These are phyloP conservation scores for Paratrypanosoma confusum DNA, from an alignment of 208 protist species.

Conservation along the genomic window DNA sequence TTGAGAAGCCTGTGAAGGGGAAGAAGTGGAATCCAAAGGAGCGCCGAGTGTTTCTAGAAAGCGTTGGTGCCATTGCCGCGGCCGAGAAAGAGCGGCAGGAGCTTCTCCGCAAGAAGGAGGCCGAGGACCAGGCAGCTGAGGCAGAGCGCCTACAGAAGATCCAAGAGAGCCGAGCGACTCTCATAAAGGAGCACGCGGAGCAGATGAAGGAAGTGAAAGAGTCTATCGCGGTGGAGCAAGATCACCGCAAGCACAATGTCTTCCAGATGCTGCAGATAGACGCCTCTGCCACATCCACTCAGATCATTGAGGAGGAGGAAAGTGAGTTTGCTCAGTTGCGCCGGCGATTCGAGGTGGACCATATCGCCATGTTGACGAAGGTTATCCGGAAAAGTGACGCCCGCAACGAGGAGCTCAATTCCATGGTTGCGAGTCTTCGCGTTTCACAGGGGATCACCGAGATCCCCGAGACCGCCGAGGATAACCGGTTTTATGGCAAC, in stretches of 20 bases:
- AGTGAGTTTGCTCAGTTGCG: slow-evolving; percentile 26
- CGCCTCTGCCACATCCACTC: slow-evolving; percentile 19
- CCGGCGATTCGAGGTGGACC: slow-evolving; percentile 22
- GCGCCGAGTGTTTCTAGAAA: slow-evolving; percentile 21
- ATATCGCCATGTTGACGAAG: slow-evolving; percentile 16
- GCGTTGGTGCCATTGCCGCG: slow-evolving; percentile 22
- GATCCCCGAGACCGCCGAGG: slow-evolving; percentile 25
- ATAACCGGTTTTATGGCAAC: slow-evolving; percentile 42
- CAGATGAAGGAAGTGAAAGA: slow-evolving; percentile 31
- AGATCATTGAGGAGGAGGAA: slow-evolving; percentile 38
- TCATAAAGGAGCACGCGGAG: slow-evolving; percentile 19
- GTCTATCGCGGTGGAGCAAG: slow-evolving; percentile 16
- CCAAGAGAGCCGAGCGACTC: slow-evolving; percentile 24
- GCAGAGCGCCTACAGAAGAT: slow-evolving; percentile 9
- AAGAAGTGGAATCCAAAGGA: slow-evolving; percentile 26
- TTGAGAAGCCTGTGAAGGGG: slow-evolving; percentile 20
- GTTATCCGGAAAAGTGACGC: slow-evolving; percentile 14
- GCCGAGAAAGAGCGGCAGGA: slow-evolving; percentile 42
- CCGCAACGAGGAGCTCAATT: slow-evolving; percentile 28
- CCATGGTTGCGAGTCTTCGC: slow-evolving; percentile 35
- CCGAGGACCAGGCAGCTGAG: slow-evolving; percentile 26
- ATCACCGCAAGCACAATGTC: slow-evolving; percentile 9
- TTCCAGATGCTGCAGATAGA: slow-evolving; percentile 24
- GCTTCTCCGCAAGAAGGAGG: slow-evolving; percentile 18
- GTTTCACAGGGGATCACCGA: slow-evolving; percentile 14